Base-by-base conservation (phyloP, 352 stramenopile genomes). In the Pythium diclinum region DNA sequence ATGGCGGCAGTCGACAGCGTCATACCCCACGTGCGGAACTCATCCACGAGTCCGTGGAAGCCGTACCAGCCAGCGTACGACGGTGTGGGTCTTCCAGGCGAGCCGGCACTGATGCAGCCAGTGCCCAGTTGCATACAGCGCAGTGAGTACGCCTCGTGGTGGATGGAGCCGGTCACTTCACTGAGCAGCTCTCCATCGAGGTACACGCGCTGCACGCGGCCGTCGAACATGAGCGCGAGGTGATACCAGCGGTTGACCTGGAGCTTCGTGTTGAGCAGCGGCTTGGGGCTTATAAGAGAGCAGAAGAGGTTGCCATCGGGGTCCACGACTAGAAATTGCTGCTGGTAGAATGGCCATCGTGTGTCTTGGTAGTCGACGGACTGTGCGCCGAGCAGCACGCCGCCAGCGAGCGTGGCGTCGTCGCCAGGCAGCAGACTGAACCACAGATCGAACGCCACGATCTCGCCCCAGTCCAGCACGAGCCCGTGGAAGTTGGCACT, bases 1-100 rank as follows among this genome's bases (percentile, higher is more conserved):
- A 68, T 59, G 10, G 58, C 54, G 3, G 30, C 17, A 3, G 57
- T 38, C n/a, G 62, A 59, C 8, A 68, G 48, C 14, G 36, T 48
- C 30, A 36, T 42, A 0, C 30, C 21, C 62, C 62, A 68, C 42
- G 49, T 56, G 28, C 62, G 62, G 33, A 63, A 68, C 47, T 57
- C 62, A 23, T 68, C 54, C 3, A 91, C 69, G 4, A 91, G 57
- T 1, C 81, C 81, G 46, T 76, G 81, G 34, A 88, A 88, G 30
- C 78, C 79, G 57, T 87, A 90, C 81, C 81, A 90, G 28, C 81
- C 79, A 10, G 69, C 61, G 52, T 85, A 90, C 11, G 79, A 70
- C 2, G 76, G 62, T 51, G 81, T 65, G 10, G 81, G 81, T 13
- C 30, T 42, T 7, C 62, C 54, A 42, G 79, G 78, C 3, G 76